Conservation (phyloP, 306 rosid genomes). For the Glycine latifolia region DNA sequence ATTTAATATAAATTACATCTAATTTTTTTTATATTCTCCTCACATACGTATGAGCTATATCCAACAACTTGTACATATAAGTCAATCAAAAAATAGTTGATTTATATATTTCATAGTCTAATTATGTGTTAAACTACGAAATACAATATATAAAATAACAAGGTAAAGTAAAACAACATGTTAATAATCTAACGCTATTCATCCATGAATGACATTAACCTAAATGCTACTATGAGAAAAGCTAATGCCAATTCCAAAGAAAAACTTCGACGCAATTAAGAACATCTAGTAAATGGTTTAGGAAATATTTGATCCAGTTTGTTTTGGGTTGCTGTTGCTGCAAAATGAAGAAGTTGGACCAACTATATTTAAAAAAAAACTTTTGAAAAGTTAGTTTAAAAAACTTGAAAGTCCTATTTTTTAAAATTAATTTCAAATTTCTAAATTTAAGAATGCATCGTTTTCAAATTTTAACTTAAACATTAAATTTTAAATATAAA, state of each 20-base stretch:
- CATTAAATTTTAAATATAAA: too few relatives aligned
- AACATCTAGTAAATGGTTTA: neutral
- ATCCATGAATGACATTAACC: neutral
- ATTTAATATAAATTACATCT: too few relatives aligned
- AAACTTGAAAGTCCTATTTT: neutral
- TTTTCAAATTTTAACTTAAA: too few relatives aligned
- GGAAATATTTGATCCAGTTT: neutral
- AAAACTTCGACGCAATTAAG: neutral
- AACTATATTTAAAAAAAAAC: neutral
- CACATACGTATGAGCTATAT: too few relatives aligned
- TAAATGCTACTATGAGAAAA: neutral
- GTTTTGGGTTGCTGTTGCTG: neutral
- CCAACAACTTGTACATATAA: too few relatives aligned
- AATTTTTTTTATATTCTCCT: too few relatives aligned
- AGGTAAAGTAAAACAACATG: neutral
- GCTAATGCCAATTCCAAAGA: neutral
- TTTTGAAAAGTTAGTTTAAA: neutral
- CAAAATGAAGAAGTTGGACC: neutral
- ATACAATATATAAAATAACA: too few relatives aligned
- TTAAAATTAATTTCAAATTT: too few relatives aligned
- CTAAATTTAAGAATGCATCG: too few relatives aligned
- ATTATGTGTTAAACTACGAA: too few relatives aligned
- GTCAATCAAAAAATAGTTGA: too few relatives aligned
- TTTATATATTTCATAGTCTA: too few relatives aligned
- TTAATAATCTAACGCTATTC: neutral